Base-by-base conservation (phyloP, 805 yeast species). In the Alloascoidea hylecoeti region DNA sequence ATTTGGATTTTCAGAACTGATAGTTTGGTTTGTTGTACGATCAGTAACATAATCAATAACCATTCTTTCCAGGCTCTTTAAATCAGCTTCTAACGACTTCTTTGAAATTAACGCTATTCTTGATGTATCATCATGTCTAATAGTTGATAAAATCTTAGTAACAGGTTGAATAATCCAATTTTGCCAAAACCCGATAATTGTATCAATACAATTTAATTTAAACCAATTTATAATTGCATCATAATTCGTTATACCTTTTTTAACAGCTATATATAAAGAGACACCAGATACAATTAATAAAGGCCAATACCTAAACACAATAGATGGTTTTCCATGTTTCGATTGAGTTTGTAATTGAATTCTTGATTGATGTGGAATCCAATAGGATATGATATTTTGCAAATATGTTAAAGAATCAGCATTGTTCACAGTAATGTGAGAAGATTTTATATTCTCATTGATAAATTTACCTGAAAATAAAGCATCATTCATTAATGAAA, bases 131-230 rank as follows among this genome's bases (percentile, higher is more conserved):
- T 88, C 96, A 54, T 83, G 92, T 38, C 92, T 67, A n/a, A 89
- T 76, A 0, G 94, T 85, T 35, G 72, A 67, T 45, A 84, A 59
- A 44, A 89, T 77, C 47, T 81, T 77, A 33, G 63, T 61, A 15
- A 82, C 50, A 1, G 97, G 98, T 35, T 69, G 68, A 33, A 84
- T 60, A 3, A 89, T 68, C 97, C 98, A 89, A 53, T 88, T 85
- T 19, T 64, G 56, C 63, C 77, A 70, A 47, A 88, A 78, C 3
- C 89, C 84, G 18, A 51, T 49, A 1, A 65, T 49, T 0, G 94
- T 78, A n/a, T 76, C 82, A 13, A 75, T 54, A 4, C 84, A 51
- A 38, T 79, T 78, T 37, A 63, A 61, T 37, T 62, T 58, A 34
- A 75, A 41, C 78, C 92, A 83, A 1, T 62, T 51, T 2, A 61